phyloP scores from a whole-genome alignment of 306 rosid genomes.

The Castanospermum australe region DNA sequence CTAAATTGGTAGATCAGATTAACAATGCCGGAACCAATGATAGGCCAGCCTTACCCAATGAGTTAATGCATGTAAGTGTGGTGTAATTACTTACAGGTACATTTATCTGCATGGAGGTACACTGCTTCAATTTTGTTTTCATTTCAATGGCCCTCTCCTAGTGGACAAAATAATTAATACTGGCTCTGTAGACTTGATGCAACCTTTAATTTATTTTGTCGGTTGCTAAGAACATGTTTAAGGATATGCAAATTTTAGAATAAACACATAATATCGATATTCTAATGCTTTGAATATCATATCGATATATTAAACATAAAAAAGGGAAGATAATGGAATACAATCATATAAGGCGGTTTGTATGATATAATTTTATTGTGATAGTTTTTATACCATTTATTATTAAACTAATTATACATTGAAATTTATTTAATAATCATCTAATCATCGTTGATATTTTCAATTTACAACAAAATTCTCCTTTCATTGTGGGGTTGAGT shows the following conservation, averaged over 20 bases:
- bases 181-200: not conserved
- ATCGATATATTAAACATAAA: too few species aligned
- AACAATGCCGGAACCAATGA: not conserved
- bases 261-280: too few species aligned
- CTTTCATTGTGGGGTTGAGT: too few species aligned
- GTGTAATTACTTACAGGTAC: not conserved
- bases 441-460: too few species aligned
- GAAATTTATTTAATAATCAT: too few species aligned
- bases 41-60: not conserved
- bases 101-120: not conserved
- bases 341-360: too few species aligned
- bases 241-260: too few species aligned
- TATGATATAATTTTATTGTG: too few species aligned
- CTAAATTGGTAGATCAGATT: not conserved
- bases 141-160: not conserved
- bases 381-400: too few species aligned
- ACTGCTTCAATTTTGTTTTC: slow-evolving; percentile 4
- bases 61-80: not conserved
- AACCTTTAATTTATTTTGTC: not conserved
- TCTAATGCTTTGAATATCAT: not conserved
- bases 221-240: not conserved
- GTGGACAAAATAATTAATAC: not conserved
- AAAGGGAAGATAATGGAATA: too few species aligned
- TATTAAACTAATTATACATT: too few species aligned
- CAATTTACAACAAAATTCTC: too few species aligned